Base-by-base conservation (phyloP, 179 eudicot species). In the Sideroxylon spinosum region DNA sequence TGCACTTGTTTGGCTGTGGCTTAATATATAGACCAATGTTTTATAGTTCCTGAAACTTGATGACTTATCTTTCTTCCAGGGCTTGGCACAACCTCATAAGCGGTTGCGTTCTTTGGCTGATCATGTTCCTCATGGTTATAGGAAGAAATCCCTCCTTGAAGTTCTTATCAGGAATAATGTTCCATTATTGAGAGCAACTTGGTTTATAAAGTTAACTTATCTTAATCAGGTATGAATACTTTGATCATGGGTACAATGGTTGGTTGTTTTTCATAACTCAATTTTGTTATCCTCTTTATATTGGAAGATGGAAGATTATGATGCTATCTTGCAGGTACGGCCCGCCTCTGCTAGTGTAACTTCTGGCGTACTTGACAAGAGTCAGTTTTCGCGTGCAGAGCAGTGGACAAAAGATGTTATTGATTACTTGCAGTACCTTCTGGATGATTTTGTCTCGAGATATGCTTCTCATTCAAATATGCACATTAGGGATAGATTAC, bases 201-300 rank as follows among this genome's bases (percentile, higher is more conserved):
- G 99, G 99, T 96, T 89, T 84, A 88, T 96, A 78, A 94, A 92
- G 91, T 91, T 92, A 57, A 94, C 93, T 81, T 96, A 96, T 87
- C 97, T 96, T 60, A 96, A 92, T 86, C 99, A 96, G 97, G 99
- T 96, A 88, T 10, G 56, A 2, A 66, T 68, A 20, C 52, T 48
- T 19, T 56, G 75, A 25, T 66, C 61, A 53, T 61, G 0, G 17
- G 57, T 44, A 28, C 26, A 7, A 19, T 14, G 37, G 0, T 13
- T 81, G 74, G 32, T 22, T 68, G 57, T 13, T 53, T 50, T 44
- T 52, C 67, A 7, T 37, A 68, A 28, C 2, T 13, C 76, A 9
- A 2, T 28, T 73, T 13, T 6, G 25, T 52, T 13, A 60, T 82
- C 52, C 26, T 81, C 44, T 37, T 37, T 37, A 37, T 37, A 3